Conservation (phyloP, 495 filamentous ascomycete genomes). For the Neurospora tetrasperma region DNA sequence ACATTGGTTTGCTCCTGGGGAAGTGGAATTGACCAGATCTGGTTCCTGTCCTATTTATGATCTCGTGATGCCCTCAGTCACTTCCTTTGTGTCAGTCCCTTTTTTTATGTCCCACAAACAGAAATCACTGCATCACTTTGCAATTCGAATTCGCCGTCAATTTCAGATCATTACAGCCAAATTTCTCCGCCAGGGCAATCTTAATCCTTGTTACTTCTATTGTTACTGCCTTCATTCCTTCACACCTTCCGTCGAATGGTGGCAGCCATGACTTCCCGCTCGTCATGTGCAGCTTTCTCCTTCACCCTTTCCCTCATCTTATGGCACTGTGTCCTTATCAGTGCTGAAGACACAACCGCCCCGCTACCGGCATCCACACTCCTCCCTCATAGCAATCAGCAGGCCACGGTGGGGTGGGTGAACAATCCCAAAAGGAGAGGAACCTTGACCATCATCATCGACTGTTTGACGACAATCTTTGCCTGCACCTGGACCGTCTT, state of each 20-base stretch:
- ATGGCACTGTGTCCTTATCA: not conserved
- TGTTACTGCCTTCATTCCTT: too few relatives aligned
- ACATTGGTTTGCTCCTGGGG: too few relatives aligned
- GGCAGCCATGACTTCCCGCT: not conserved
- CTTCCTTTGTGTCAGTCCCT: too few relatives aligned
- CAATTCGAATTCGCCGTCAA: too few relatives aligned
- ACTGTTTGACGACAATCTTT: not conserved
- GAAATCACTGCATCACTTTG: too few relatives aligned
- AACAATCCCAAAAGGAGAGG: not conserved
- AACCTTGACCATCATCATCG: not conserved
- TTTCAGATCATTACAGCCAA: too few relatives aligned
- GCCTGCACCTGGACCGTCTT: not conserved
- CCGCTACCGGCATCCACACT: not conserved
- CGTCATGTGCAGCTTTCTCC: not conserved
- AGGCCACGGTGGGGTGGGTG: not conserved
- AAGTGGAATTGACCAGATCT: too few relatives aligned
- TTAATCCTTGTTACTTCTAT: too few relatives aligned
- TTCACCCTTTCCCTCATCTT: not conserved
- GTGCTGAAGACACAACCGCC: not conserved
- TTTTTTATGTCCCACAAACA: too few relatives aligned
- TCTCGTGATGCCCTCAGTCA: too few relatives aligned
- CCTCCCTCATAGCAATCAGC: not conserved
- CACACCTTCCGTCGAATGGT: not conserved
- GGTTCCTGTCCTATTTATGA: too few relatives aligned
- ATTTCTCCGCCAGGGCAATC: too few relatives aligned